Percentiles rank a stretch among this genome's conserved stretches.
Conservation (phyloP, 495 filamentous ascomycete species). For the Hypoxylon perforatum region DNA sequence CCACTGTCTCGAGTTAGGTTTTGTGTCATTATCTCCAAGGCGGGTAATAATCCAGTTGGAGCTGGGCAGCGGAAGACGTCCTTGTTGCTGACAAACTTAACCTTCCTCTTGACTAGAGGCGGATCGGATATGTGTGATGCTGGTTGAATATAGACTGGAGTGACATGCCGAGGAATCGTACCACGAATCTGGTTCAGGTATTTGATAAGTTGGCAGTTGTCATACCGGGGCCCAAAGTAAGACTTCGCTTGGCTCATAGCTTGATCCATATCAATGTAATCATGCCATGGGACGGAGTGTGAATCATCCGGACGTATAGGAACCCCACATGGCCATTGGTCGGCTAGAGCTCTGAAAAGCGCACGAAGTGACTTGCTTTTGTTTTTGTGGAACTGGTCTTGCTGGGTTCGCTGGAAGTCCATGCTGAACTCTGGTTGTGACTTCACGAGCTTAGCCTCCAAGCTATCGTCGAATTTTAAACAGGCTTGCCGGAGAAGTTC, state of each 20-base stretch:
- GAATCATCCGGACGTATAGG: neutral
- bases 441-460: neutral
- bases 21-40: neutral
- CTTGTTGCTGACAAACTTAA: constrained; percentile 7
- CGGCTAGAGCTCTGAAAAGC: constrained; percentile 31
- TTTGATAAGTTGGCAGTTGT: constrained; percentile 41
- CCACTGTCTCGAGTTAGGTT: neutral
- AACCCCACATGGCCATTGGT: constrained; percentile 45
- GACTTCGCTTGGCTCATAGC: constrained; percentile 31
- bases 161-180: neutral
- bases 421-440: neutral
- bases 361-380: neutral
- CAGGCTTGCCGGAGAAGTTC: neutral
- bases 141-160: neutral
- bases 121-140: neutral
- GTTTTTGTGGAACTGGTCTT: neutral
- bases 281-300: neutral
- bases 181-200: constrained; percentile 21
- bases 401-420: neutral
- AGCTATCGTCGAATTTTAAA: neutral
- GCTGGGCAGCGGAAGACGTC: constrained; percentile 25
- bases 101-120: neutral
- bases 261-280: constrained; percentile 20
- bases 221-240: constrained; percentile 49
- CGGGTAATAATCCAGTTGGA: neutral